Conservation (phyloP, 192 early-diverging fungal genomes). For the Oehlia diaphana region DNA sequence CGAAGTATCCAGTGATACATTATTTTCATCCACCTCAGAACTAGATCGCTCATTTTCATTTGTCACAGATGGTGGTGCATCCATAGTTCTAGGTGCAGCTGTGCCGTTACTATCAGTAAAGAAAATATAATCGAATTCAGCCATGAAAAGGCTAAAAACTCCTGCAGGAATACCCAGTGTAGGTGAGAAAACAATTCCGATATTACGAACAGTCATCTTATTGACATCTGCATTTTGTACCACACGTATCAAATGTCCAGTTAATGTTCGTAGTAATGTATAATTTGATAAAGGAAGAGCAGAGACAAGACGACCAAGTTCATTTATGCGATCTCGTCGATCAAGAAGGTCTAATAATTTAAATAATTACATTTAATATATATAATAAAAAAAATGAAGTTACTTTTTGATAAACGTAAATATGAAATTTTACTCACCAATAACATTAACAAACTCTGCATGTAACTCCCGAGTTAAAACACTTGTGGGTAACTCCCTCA, state of each 20-base stretch:
- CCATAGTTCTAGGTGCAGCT: constrained; percentile 29
- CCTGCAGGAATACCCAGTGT: constrained; percentile 91
- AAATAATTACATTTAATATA: not conserved
- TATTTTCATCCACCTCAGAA: not conserved
- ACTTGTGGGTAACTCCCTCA: constrained; percentile 86
- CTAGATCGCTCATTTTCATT: not conserved
- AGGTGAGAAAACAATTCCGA: constrained; percentile 95
- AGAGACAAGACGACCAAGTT: constrained; percentile 78
- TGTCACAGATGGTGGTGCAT: not conserved
- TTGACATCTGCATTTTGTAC: constrained; percentile 83
- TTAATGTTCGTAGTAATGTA: constrained; percentile 80
- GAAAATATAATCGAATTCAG: constrained; percentile 86
- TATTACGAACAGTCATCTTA: constrained; percentile 94
- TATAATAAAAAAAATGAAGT: not conserved
- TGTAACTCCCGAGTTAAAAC: constrained; percentile 89
- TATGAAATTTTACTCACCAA: constrained; percentile 48
- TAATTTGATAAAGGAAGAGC: constrained; percentile 87
- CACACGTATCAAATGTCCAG: constrained; percentile 87
- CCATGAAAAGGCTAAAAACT: constrained; percentile 90
- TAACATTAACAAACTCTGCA: constrained; percentile 79
- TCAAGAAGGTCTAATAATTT: constrained; percentile 66
- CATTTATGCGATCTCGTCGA: constrained; percentile 76
- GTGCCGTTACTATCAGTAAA: constrained; percentile 67
- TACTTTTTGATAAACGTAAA: not conserved
- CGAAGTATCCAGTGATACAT: not conserved